These are phyloP conservation scores for Albifimbria verrucaria DNA, from an alignment of 2,329 filamentous ascomycete genomes.

Conservation along the genomic window DNA sequence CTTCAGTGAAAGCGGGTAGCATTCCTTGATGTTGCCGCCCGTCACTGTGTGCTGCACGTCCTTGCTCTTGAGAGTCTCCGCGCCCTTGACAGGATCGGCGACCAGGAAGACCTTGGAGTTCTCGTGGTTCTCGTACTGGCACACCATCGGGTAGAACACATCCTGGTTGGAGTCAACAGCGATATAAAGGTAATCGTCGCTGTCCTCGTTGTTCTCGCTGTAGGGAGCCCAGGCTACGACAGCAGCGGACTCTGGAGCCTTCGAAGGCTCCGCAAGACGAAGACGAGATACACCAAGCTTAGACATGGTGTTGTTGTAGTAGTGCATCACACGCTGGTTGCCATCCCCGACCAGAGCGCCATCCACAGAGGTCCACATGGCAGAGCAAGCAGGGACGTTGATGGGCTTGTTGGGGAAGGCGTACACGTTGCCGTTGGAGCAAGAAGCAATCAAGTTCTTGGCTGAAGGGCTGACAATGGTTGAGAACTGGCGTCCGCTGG, in stretches of 20 bases:
- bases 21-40: background rate
- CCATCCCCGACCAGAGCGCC: conserved; percentile 19
- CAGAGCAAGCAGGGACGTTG: conserved; percentile 15
- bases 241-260: conserved; percentile 13
- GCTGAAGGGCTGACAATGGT: conserved; percentile 14
- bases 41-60: background rate
- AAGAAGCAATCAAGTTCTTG: conserved; percentile 23
- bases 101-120: conserved; percentile 24
- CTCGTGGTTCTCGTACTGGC: conserved; percentile 18
- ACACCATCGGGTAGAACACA: conserved; percentile 25
- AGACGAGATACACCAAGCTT: conserved; percentile 26
- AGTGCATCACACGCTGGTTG: conserved; percentile 24
- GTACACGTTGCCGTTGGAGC: conserved; percentile 30
- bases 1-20: background rate
- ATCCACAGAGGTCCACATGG: conserved; percentile 17
- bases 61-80: background rate
- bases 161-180: conserved; percentile 15
- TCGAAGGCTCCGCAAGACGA: conserved; percentile 14
- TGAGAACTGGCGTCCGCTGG: conserved; percentile 15
- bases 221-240: conserved; percentile 14
- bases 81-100: background rate
- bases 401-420: conserved; percentile 14
- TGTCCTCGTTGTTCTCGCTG: conserved; percentile 3
- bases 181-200: conserved; percentile 14
- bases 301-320: conserved; percentile 30